These are phyloP conservation scores for Stagonosporopsis chrysanthemi DNA, from an alignment of 2,329 filamentous ascomycete genomes.

Conservation along the genomic window DNA sequence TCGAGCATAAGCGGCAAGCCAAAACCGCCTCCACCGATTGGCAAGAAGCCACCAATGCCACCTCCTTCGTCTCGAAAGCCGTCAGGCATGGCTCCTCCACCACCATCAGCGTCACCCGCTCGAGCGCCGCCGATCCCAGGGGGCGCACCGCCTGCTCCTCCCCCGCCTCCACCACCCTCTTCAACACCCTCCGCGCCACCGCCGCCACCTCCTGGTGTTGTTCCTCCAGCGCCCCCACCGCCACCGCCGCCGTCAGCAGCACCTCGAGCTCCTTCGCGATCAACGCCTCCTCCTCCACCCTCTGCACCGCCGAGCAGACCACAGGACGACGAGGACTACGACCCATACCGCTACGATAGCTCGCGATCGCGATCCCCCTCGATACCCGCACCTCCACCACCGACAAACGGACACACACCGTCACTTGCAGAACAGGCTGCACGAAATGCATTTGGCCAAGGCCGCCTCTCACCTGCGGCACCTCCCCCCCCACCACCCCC, in stretches of 20 bases:
- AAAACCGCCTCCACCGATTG: slow-evolving; percentile 76
- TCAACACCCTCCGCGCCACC: slow-evolving; percentile 55
- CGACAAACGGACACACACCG: slow-evolving; percentile 50
- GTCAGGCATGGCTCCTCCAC: slow-evolving; percentile 56
- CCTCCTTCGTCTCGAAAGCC: slow-evolving; percentile 65
- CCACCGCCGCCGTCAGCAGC: slow-evolving; percentile 44
- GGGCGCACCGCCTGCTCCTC: slow-evolving; percentile 44
- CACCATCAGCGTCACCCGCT: slow-evolving; percentile 52
- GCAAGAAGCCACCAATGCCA: slow-evolving; percentile 73
- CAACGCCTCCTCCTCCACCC: slow-evolving; percentile 32
- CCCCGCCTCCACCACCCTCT: slow-evolving; percentile 48
- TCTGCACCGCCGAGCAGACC: slow-evolving; percentile 49
- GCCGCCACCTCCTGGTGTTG: slow-evolving; percentile 53
- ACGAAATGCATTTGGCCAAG: slow-evolving; percentile 60
- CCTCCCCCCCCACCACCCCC: slow-evolving; percentile 53
- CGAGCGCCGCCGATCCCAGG: slow-evolving; percentile 49
- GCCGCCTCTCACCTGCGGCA: slow-evolving; percentile 52
- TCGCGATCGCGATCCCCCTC: slow-evolving; percentile 31
- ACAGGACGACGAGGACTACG: slow-evolving; percentile 39
- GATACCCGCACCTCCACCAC: slow-evolving; percentile 61
- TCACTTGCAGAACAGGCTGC: slow-evolving; percentile 67
- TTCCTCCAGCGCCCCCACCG: slow-evolving; percentile 47
- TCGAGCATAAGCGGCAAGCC: slow-evolving; percentile 67
- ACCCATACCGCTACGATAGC: slow-evolving; percentile 54
- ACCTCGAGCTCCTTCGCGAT: slow-evolving; percentile 31